These are phyloP conservation scores for Aquilaria sinensis DNA, from an alignment of 345 rosid species.

Conservation along the genomic window DNA sequence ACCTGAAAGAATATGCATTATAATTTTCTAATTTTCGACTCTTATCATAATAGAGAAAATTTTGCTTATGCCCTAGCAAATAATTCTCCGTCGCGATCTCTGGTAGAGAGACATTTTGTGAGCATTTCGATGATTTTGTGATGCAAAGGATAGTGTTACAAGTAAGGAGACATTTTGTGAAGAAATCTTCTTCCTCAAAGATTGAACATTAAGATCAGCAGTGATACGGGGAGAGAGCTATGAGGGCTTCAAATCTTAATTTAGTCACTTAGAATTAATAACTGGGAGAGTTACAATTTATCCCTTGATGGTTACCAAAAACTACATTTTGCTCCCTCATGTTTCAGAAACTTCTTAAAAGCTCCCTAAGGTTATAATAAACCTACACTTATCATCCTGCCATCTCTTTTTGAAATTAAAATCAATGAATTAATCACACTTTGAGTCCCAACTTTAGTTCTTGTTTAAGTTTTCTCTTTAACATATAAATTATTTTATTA, in stretches of 20 bases:
- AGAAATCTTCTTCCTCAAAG: conserved; percentile 59
- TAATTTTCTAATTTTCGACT: too few species aligned
- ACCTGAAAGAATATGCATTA: too few species aligned
- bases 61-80: conserved; percentile 17
- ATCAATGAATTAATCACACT: too few species aligned
- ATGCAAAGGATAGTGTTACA: conserved; percentile 29
- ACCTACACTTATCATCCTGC: neutral
- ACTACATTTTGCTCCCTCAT: neutral
- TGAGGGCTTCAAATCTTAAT: neutral
- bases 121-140: conserved; percentile 59
- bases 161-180: conserved; percentile 70
- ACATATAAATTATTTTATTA: too few species aligned
- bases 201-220: conserved; percentile 80
- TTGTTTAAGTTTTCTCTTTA: too few species aligned
- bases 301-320: neutral
- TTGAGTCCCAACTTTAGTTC: too few species aligned
- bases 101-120: conserved; percentile 46
- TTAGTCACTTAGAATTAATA: too few species aligned
- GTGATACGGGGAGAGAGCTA: conserved; percentile 31
- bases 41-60: too few species aligned
- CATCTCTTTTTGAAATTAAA: too few species aligned
- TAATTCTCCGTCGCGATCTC: conserved; percentile 56
- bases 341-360: neutral
- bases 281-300: neutral
- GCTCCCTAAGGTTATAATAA: neutral